Evolutionary conservation across 140 eudicot species (phyloP).

Genomic region (Anethum foeniculum): DNA sequence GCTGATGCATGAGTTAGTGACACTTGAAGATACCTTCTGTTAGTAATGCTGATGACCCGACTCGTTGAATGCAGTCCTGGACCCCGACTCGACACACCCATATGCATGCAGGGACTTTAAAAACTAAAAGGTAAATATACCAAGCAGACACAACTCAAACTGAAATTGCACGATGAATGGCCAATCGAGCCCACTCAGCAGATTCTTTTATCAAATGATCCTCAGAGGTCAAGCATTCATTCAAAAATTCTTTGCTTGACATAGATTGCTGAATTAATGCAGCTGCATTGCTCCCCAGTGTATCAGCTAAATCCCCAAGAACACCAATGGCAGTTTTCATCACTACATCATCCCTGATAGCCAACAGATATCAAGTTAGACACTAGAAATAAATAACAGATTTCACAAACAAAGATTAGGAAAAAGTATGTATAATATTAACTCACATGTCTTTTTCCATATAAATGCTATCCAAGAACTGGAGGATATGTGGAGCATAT

Average conservation of each 20-base stretch:
- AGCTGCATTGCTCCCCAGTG: slow-evolving; percentile 76
- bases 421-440: background rate
- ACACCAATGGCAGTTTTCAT: slow-evolving; percentile 95
- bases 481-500: slow-evolving; percentile 70
- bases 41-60: slow-evolving; percentile 42
- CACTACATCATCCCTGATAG: slow-evolving; percentile 74
- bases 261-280: slow-evolving; percentile 78
- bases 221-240: slow-evolving; percentile 83
- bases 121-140: slow-evolving; percentile 37
- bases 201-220: slow-evolving; percentile 83
- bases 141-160: slow-evolving; percentile 48
- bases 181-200: slow-evolving; percentile 94
- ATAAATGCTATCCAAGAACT: slow-evolving; percentile 82
- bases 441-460: slow-evolving; percentile 95
- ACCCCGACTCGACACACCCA: slow-evolving; percentile 61
- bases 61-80: slow-evolving; percentile 41
- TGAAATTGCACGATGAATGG: slow-evolving; percentile 73
- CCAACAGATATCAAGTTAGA: slow-evolving; percentile 11
- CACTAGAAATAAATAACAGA: background rate
- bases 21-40: slow-evolving; percentile 34
- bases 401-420: background rate
- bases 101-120: slow-evolving; percentile 83
- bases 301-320: slow-evolving; percentile 90
- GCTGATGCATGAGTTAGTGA: slow-evolving; percentile 49
- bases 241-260: slow-evolving; percentile 76